Conservation (phyloP, 306 rosid species). For the Oemleria cerasiformis region DNA sequence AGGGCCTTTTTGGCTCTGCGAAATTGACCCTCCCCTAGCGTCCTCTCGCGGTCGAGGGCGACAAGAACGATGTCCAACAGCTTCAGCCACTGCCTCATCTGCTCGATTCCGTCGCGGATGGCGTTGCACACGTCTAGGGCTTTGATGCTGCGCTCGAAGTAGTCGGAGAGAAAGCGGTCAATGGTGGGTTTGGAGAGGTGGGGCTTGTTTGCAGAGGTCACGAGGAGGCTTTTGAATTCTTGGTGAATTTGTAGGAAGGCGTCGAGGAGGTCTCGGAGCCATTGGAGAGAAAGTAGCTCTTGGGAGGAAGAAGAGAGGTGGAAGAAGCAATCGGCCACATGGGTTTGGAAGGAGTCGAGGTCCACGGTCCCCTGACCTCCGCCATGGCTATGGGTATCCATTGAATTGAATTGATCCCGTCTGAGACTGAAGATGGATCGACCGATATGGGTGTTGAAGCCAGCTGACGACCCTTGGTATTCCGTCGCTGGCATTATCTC, state of each 20-base stretch:
- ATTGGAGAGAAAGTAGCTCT: constrained; percentile 58
- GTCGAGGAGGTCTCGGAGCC: constrained; percentile 75
- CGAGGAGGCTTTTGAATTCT: constrained; percentile 54
- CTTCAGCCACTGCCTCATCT: constrained; percentile 76
- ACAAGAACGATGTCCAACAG: constrained; percentile 64
- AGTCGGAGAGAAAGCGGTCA: constrained; percentile 72
- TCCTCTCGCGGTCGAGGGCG: constrained; percentile 54
- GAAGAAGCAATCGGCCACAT: constrained; percentile 45
- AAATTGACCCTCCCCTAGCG: constrained; percentile 75
- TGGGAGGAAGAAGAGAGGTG: constrained; percentile 38
- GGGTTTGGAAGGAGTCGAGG: constrained; percentile 62
- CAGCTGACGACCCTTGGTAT: constrained; percentile 56
- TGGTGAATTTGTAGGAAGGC: constrained; percentile 60
- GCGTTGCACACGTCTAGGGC: constrained; percentile 89
- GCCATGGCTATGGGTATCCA: constrained; percentile 35
- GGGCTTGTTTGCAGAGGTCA: constrained; percentile 35
- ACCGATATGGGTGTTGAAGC: constrained; percentile 41
- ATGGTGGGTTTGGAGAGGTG: constrained; percentile 34
- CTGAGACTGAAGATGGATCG: constrained; percentile 54
- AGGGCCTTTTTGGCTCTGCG: constrained; percentile 88
- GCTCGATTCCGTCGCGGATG: constrained; percentile 80
- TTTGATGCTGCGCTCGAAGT: constrained; percentile 73
- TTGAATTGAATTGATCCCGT: constrained; percentile 46
- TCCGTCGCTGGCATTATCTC: constrained; percentile 67
- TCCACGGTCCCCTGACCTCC: constrained; percentile 32